phyloP scores from a whole-genome alignment of 371 early-diverging fungal genomes.

The Massospora cicadina region DNA sequence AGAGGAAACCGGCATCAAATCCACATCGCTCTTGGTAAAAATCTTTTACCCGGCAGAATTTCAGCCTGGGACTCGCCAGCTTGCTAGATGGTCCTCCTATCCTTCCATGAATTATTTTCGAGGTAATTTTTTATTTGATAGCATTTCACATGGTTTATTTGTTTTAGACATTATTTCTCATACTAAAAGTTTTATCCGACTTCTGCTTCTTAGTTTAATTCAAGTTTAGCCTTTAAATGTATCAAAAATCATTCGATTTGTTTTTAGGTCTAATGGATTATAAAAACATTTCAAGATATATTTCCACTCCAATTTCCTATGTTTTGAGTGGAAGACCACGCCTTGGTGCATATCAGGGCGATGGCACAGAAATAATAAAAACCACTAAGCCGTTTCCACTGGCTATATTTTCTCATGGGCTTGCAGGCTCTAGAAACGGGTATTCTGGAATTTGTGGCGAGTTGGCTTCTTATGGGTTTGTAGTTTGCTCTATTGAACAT shows the following conservation, averaged over 20 bases:
- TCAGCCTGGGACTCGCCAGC: conserved; percentile 10
- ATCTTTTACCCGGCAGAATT: conserved; percentile 16
- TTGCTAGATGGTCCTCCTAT: conserved; percentile 13
- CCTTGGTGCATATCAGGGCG: conserved; percentile 13
- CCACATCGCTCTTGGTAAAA: neutral
- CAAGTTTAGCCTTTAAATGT: too few relatives aligned
- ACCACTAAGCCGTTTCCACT: conserved; percentile 16
- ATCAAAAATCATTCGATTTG: neutral
- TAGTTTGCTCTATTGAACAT: conserved; percentile 33
- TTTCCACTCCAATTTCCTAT: neutral
- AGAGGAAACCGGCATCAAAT: conserved; percentile 8
- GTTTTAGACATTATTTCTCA: too few relatives aligned
- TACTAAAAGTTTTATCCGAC: too few relatives aligned
- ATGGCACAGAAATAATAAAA: conserved; percentile 7
- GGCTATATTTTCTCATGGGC: conserved; percentile 22
- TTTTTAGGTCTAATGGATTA: conserved; percentile 3
- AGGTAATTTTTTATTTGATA: conserved; percentile 1
- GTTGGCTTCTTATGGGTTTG: conserved; percentile 27
- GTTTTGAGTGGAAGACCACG: conserved; percentile 7
- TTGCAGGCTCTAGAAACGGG: conserved; percentile 25
- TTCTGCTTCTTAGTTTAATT: too few relatives aligned
- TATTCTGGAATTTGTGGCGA: conserved; percentile 27
- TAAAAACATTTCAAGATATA: neutral
- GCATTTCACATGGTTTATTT: too few relatives aligned
- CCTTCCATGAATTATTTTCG: neutral